These are phyloP conservation scores for Delphinella strobiligena DNA, from an alignment of 2,329 filamentous ascomycete genomes.

Conservation along the genomic window DNA sequence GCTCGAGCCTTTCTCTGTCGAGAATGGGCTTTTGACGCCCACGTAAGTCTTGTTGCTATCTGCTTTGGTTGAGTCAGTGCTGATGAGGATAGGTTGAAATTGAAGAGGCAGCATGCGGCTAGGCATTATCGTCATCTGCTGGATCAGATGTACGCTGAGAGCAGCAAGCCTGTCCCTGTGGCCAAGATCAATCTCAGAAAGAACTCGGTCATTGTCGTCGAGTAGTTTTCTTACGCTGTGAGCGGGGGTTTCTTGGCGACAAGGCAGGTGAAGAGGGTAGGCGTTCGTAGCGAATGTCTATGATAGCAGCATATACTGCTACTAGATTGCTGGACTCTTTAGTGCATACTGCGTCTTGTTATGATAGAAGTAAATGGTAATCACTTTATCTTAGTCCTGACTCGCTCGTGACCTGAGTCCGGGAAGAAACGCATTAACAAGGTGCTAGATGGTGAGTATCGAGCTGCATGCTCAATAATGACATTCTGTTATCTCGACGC, in stretches of 20 bases:
- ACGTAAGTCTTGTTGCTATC: constrained; percentile 47
- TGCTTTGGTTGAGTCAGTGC: not conserved
- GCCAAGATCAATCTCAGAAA: not conserved
- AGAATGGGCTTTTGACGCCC: constrained; percentile 73
- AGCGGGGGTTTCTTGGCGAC: not conserved
- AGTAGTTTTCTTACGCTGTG: not conserved
- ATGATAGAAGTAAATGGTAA: too few species aligned
- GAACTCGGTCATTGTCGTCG: not conserved
- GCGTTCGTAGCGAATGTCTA: too few species aligned
- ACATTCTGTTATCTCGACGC: too few species aligned
- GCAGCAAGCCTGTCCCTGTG: not conserved
- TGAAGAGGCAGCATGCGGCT: constrained; percentile 56
- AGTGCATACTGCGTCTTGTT: too few species aligned
- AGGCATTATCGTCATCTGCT: constrained; percentile 48
- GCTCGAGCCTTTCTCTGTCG: constrained; percentile 75
- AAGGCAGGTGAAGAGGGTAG: not conserved
- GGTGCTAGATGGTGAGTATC: too few species aligned
- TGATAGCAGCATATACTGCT: too few species aligned
- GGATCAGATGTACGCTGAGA: constrained; percentile 49
- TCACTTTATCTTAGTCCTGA: too few species aligned
- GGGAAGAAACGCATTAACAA: too few species aligned
- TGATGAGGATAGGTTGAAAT: constrained; percentile 43
- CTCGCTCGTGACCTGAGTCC: too few species aligned
- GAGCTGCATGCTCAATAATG: too few species aligned
- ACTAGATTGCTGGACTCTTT: too few species aligned